A percentile compares a stretch with the other conserved stretches of the same genome.
Conservation (phyloP, 257 asterid genomes). For the Penstemon newberryi region DNA sequence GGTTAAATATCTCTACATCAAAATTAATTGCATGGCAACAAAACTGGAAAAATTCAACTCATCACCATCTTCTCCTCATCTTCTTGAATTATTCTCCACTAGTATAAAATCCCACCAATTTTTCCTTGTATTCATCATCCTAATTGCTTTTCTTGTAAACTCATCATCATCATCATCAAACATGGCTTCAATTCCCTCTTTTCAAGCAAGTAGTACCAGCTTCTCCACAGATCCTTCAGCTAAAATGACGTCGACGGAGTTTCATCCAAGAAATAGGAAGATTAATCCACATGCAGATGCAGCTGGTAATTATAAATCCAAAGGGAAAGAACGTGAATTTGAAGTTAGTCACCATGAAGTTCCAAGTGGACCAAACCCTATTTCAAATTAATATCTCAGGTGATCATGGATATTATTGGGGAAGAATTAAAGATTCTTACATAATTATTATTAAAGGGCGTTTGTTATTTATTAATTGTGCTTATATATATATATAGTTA, state of each 20-base stretch:
- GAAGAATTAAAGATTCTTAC: not conserved
- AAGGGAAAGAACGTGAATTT: slow-evolving; percentile 36
- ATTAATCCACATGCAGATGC: not conserved
- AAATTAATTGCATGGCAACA: slow-evolving; percentile 66
- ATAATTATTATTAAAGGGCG: slow-evolving; percentile 2
- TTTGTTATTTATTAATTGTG: slow-evolving; percentile 1
- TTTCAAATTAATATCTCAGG: slow-evolving; percentile 31
- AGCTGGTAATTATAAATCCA: slow-evolving; percentile 13
- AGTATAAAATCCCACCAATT: slow-evolving; percentile 20
- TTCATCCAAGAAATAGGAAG: slow-evolving; percentile 29
- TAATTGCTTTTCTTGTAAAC: slow-evolving; percentile 30
- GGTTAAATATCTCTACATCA: slow-evolving; percentile 29
- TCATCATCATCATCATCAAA: slow-evolving; percentile 19
- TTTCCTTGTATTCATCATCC: slow-evolving; percentile 32
- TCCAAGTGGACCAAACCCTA: slow-evolving; percentile 92
- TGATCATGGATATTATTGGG: not conserved
- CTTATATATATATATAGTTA: not conserved
- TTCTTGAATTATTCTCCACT: slow-evolving; percentile 16
- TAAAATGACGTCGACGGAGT: slow-evolving; percentile 10
- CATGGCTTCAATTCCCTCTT: slow-evolving; percentile 25
- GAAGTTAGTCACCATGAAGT: slow-evolving; percentile 69
- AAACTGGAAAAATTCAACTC: slow-evolving; percentile 32
- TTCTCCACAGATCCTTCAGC: slow-evolving; percentile 20
- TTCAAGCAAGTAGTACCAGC: not conserved
- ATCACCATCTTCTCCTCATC: slow-evolving; percentile 30